A percentile compares a stretch with the other conserved stretches of the same genome.
phyloP scores from a whole-genome alignment of 345 rosid species.

The Hibiscus syriacus region DNA sequence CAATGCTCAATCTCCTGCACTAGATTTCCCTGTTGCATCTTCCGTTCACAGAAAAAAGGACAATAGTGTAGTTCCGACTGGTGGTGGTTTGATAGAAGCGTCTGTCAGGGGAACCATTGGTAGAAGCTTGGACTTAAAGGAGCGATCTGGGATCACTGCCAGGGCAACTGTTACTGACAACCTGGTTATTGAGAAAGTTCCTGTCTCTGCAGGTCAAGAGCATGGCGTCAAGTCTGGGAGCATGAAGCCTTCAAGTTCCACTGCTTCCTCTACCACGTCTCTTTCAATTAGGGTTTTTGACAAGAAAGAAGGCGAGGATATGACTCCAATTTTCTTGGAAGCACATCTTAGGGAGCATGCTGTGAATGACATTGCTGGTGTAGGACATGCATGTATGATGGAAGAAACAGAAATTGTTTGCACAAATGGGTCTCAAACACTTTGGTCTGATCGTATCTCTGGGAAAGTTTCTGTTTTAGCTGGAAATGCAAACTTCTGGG shows the following conservation, averaged over 20 bases:
- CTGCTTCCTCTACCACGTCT: slow-evolving; percentile 19
- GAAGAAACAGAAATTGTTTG: slow-evolving; percentile 85
- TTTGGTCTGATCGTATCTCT: slow-evolving; percentile 86
- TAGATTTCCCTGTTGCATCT: slow-evolving; percentile 33
- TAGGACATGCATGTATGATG: slow-evolving; percentile 49
- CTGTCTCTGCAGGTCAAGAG: slow-evolving; percentile 40
- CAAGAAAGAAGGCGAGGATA: slow-evolving; percentile 68
- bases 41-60: slow-evolving; percentile 38
- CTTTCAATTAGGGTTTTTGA: slow-evolving; percentile 78
- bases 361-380: slow-evolving; percentile 69
- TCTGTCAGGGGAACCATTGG: slow-evolving; percentile 37
- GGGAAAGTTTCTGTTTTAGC: slow-evolving; percentile 92
- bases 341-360: slow-evolving; percentile 76
- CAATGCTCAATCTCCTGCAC: slow-evolving; percentile 27
- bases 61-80: slow-evolving; percentile 37
- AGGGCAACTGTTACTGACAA: slow-evolving; percentile 68
- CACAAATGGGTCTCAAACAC: slow-evolving; percentile 59
- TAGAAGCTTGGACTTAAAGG: slow-evolving; percentile 49
- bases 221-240: slow-evolving; percentile 50
- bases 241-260: slow-evolving; percentile 40
- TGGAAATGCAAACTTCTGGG: slow-evolving; percentile 98
- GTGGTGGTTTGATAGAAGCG: slow-evolving; percentile 32
- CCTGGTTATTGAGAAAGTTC: slow-evolving; percentile 84
- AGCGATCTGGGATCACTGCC: slow-evolving; percentile 75
- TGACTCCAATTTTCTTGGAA: slow-evolving; percentile 72